These are phyloP conservation scores for Dimocarpus longan DNA, from an alignment of 345 rosid species.

Conservation along the genomic window DNA sequence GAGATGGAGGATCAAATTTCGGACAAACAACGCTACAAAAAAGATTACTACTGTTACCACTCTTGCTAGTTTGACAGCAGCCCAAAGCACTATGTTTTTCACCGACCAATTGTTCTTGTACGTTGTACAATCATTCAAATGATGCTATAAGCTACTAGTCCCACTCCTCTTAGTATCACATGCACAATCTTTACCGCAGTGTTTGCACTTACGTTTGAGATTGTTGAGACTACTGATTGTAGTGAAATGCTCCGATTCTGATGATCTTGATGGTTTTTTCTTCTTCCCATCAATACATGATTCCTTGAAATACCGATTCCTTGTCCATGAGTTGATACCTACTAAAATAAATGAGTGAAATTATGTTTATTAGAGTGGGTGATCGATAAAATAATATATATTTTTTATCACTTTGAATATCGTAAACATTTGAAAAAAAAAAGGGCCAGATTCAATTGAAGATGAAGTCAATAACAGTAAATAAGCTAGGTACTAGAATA, in stretches of 20 bases:
- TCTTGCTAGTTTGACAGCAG: background rate
- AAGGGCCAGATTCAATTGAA: no score
- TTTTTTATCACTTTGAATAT: no score
- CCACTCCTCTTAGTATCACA: background rate
- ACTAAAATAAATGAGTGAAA: no score
- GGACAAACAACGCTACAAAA: background rate
- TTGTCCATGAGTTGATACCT: background rate
- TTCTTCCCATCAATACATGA: no score
- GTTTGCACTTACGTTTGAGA: background rate
- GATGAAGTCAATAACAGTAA: no score
- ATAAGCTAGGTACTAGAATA: no score
- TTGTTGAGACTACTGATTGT: background rate
- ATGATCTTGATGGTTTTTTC: background rate
- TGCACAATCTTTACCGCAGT: background rate
- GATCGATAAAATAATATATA: no score
- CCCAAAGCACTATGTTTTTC: background rate
- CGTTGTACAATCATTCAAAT: background rate
- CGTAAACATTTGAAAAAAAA: no score
- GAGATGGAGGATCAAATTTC: background rate
- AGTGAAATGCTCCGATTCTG: background rate
- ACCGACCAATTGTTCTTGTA: background rate
- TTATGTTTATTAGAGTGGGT: no score
- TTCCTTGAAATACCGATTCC: background rate
- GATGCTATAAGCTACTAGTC: background rate
- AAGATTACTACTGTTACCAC: background rate